phyloP scores from a whole-genome alignment of 768 basidiomycete genomes.

The Imleria badia region DNA sequence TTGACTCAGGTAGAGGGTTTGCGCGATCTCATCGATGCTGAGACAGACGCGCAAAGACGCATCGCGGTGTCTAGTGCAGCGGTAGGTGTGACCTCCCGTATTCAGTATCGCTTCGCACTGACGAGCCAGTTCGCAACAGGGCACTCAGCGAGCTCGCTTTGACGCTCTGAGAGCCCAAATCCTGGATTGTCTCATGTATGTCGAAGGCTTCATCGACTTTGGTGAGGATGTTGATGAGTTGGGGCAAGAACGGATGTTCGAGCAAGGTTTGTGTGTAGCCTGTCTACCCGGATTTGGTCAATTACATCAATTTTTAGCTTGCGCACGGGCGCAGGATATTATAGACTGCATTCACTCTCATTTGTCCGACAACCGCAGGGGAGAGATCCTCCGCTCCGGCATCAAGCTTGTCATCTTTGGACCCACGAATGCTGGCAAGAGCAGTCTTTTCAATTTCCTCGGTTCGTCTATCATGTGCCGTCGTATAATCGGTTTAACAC shows the following conservation, averaged over 20 bases:
- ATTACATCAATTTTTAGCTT: conserved; percentile 41
- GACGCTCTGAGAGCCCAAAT: conserved; percentile 64
- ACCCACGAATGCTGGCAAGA: conserved; percentile 94
- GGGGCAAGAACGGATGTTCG: conserved; percentile 72
- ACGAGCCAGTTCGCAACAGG: conserved; percentile 44
- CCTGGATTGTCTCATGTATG: conserved; percentile 69
- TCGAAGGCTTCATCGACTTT: conserved; percentile 92
- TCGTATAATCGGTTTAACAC: not conserved
- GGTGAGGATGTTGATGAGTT: conserved; percentile 85
- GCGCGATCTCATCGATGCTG: conserved; percentile 83
- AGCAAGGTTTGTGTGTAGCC: conserved; percentile 49
- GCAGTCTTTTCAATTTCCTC: conserved; percentile 81
- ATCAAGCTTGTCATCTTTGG: conserved; percentile 87
- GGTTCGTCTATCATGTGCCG: conserved; percentile 40
- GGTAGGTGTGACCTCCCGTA: conserved; percentile 43
- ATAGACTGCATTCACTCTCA: conserved; percentile 52
- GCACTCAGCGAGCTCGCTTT: conserved; percentile 56
- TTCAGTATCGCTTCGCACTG: not conserved
- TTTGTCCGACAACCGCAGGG: conserved; percentile 69
- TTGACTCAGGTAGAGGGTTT: conserved; percentile 88
- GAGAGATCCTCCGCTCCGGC: conserved; percentile 82
- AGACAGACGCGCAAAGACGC: conserved; percentile 79
- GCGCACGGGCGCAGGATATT: conserved; percentile 47
- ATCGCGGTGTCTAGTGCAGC: conserved; percentile 67
- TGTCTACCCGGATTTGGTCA: not conserved